Evolutionary conservation across 1,139 yeast species (phyloP), one percentile per base, ranked within the genome.

Genomic region (Pichia cactophila): DNA sequence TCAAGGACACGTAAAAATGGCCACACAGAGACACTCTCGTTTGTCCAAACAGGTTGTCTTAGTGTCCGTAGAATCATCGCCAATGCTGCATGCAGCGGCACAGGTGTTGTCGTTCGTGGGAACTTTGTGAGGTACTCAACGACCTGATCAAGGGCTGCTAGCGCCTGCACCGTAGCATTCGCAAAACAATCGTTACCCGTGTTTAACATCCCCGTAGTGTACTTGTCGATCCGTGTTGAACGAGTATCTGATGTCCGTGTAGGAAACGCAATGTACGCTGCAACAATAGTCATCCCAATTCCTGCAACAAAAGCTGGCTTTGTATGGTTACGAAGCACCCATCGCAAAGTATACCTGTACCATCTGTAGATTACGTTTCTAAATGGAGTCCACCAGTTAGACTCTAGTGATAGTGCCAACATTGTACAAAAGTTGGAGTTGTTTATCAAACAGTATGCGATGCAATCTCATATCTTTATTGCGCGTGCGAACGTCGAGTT

Each of bases 131-230:
- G 4, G 16, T 31, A 31, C 16, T 31, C 35, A 5, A 14, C 35
- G 3, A 31, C 35, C 3, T 11, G 35, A 14, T 31, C 35, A 11
- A 31, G n/a, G n/a, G 35, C 35, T 12, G 88, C 81, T 54, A 90
- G 75, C 0, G 96, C 94, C 64, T 90, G 97, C 26, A 92, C 63
- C 1, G 90, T 83, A n/a, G 95, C 80, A 61, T 92, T 90, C 53
- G 96, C 96, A 68, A 87, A 90, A 65, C 97, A 90, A 63, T 89
- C 96, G 59, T 87, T 87, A 52, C 92, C 78, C 56, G 83, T 73
- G 64, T 90, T 92, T 56, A 83, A 73, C 44, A 90, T 70, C 3
- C 97, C 97, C 0, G 94, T 87, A 16, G 96, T 85, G 61, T 80
- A 72, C 57, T 77, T 82, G 60, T 82, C 94, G n/a, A 81, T 82